Evolutionary conservation across 1,284 basidiomycete genomes (phyloP).

Genomic region (Ceraceosorus guamensis): DNA sequence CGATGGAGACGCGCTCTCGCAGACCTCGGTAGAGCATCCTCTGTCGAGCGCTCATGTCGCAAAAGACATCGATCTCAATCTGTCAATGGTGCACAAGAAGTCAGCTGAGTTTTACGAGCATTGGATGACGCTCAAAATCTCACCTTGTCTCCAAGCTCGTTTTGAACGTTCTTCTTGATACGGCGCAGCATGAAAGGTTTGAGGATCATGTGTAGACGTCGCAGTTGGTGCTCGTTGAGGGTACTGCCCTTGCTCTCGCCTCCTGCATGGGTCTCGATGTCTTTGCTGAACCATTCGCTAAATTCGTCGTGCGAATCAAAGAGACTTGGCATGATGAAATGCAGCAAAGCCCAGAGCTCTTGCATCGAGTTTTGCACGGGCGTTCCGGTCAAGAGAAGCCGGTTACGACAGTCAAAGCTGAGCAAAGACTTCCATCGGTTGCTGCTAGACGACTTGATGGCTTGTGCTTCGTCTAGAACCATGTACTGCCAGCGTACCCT

Average conservation of each 20-base stretch:
- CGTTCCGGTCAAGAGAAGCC: slow-evolving; percentile 89
- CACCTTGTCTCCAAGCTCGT: slow-evolving; percentile 98
- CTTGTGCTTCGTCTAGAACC: slow-evolving; percentile 98
- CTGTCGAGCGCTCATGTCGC: slow-evolving; percentile 89
- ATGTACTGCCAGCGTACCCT: slow-evolving; percentile 99
- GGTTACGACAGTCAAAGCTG: slow-evolving; percentile 91
- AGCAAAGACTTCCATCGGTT: slow-evolving; percentile 96
- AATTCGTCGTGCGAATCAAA: slow-evolving; percentile 99
- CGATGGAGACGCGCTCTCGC: slow-evolving; percentile 84
- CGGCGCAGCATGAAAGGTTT: slow-evolving; percentile 99
- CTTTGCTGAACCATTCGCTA: slow-evolving; percentile 99
- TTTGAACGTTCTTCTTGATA: slow-evolving; percentile 97
- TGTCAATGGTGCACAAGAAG: slow-evolving; percentile 43
- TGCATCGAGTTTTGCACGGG: slow-evolving; percentile 99
- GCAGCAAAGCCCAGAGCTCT: slow-evolving; percentile 97
- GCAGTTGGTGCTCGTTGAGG: slow-evolving; percentile 90
- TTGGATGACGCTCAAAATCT: background rate
- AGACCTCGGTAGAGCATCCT: slow-evolving; percentile 85
- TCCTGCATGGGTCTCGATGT: slow-evolving; percentile 77
- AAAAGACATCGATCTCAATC: slow-evolving; percentile 95
- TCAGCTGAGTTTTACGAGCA: background rate
- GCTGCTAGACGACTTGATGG: slow-evolving; percentile 97
- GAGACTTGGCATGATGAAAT: slow-evolving; percentile 99
- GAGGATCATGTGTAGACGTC: slow-evolving; percentile 94
- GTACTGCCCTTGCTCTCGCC: slow-evolving; percentile 62